Evolutionary conservation across 2,329 filamentous ascomycete species (phyloP).

Genomic region (Fusarium nodosum): DNA sequence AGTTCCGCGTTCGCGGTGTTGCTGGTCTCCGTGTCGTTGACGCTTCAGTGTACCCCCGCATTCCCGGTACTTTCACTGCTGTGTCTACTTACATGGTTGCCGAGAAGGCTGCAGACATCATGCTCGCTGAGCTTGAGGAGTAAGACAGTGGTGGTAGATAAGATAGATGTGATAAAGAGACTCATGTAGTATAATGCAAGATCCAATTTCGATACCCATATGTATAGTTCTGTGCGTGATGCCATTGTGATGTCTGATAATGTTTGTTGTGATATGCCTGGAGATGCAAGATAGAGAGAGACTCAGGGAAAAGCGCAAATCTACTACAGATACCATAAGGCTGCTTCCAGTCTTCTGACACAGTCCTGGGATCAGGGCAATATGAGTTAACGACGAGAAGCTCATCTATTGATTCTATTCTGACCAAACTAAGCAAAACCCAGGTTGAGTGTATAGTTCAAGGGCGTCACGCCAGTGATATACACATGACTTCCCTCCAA

Average conservation of each 20-base stretch:
- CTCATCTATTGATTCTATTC: not conserved
- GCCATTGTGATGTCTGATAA: too few relatives aligned
- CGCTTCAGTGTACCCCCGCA: slow-evolving; percentile 60
- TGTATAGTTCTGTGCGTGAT: not conserved
- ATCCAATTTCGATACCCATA: slow-evolving; percentile 9
- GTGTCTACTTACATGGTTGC: slow-evolving; percentile 53
- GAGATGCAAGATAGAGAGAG: too few relatives aligned
- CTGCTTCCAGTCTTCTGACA: not conserved
- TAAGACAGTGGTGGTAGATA: not conserved
- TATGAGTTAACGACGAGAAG: not conserved
- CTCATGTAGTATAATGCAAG: slow-evolving; percentile 10
- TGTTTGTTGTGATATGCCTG: not conserved
- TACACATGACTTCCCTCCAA: slow-evolving; percentile 18
- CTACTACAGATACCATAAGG: not conserved
- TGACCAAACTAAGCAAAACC: not conserved
- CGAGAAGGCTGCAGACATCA: slow-evolving; percentile 54
- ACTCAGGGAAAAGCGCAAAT: not conserved
- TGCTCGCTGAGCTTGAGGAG: slow-evolving; percentile 39
- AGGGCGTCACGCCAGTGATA: slow-evolving; percentile 17
- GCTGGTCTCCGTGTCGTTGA: slow-evolving; percentile 62
- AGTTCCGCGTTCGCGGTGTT: slow-evolving; percentile 63
- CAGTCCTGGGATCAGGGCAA: not conserved
- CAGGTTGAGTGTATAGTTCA: slow-evolving; percentile 29
- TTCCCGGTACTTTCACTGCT: slow-evolving; percentile 53
- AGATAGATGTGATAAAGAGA: slow-evolving; percentile 8